Base-by-base conservation (phyloP, 148 eudicot species). In the Talinum fruticosum region DNA sequence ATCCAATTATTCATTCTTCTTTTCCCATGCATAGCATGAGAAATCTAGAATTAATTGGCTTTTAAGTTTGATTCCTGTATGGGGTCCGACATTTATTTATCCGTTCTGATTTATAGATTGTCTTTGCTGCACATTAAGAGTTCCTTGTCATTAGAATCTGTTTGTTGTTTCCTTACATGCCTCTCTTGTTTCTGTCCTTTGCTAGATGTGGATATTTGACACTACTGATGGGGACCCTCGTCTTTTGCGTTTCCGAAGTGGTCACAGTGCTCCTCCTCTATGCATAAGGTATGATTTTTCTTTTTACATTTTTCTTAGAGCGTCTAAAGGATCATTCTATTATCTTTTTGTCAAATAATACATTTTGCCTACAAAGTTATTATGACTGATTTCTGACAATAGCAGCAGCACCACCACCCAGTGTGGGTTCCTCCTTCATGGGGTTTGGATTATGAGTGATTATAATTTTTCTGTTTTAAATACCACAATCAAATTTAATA, bases 191-290 rank as follows among this genome's bases (percentile, higher is more conserved):
- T 70, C 13, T 78, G 26, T 76, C 75, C 47, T 75, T 33, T 81
- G 71, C 61, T 47, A 92, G 97, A 91, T 96, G 99, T 96, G 99
- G 99, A 89, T 93, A 79, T 96, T 96, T 45, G 95, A 96, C 76
- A 88, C 98, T 30, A 91, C 75, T 80, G 98, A 93, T 83, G 98
- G 97, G 72, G 99, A 96, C 78, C 95, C 99, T 85, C 92, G 97
- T 79, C 84, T 96, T 75, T 86, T 93, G 66, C 97, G 97, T 12
- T 93, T 93, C 83, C 92, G 99, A 80, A 93, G 90, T 86, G 99
- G 99, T 62, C 98, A 96, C 79, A 96, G 99, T 87, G 99, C 98
- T 71, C 99, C 99, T 83, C 99, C 98, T 45, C 86, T 84, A 71
- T 96, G 99, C 77, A 91, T 96, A 84, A 90, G 92, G 93, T 92